These are phyloP conservation scores for Aspergillus chevalieri DNA, from an alignment of 2,329 filamentous ascomycete genomes.

Conservation along the genomic window DNA sequence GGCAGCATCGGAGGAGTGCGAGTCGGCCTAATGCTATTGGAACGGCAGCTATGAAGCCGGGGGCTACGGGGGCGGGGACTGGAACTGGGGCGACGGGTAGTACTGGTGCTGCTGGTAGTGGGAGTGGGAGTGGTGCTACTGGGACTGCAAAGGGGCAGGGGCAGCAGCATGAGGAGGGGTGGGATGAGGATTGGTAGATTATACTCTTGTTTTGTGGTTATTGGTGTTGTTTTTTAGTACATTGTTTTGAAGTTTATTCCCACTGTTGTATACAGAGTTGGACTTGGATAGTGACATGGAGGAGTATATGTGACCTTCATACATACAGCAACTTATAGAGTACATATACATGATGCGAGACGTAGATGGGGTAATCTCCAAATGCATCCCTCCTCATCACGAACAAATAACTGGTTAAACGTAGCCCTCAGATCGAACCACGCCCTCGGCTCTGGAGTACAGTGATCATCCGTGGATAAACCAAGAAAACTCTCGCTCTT, in stretches of 20 bases:
- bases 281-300: no score
- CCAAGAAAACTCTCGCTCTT: no score
- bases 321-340: no score
- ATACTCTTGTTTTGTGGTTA: conserved; percentile 2
- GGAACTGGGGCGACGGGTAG: conserved; percentile 9
- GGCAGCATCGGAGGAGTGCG: conserved; percentile 21
- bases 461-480: no score
- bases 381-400: no score
- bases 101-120: background rate
- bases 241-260: background rate
- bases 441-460: no score
- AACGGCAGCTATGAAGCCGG: conserved; percentile 55
- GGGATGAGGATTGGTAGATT: conserved; percentile 48
- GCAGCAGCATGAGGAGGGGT: conserved; percentile 41
- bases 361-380: no score
- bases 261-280: no score
- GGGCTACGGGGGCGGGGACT: background rate
- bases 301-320: no score
- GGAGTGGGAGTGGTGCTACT: background rate
- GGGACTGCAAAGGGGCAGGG: conserved; percentile 30
- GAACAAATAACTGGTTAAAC: no score
- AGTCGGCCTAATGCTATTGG: conserved; percentile 49
- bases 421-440: no score
- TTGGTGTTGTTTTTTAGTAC: background rate
- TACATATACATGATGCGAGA: no score